These are phyloP conservation scores for Colletotrichum liriopes DNA, from an alignment of 2,329 filamentous ascomycete species.

Conservation along the genomic window DNA sequence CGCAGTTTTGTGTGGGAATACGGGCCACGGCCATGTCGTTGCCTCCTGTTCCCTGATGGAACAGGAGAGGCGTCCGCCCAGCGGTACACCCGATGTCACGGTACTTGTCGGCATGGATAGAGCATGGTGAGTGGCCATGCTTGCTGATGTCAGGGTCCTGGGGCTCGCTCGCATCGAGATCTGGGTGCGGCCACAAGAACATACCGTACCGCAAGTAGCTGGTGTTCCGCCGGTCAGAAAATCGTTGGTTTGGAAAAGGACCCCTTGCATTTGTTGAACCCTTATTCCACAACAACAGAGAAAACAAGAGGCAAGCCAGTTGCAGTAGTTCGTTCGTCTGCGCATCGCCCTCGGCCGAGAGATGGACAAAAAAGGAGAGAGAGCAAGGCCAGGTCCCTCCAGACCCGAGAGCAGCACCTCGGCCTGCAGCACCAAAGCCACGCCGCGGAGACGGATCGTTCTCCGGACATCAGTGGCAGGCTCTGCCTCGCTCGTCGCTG, in stretches of 20 bases:
- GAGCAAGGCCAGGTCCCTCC: not conserved
- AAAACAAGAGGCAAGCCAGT: not conserved
- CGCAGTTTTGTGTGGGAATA: slow-evolving; percentile 37
- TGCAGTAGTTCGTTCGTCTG: slow-evolving; percentile 10
- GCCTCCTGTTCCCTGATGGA: slow-evolving; percentile 22
- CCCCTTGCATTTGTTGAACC: slow-evolving; percentile 9
- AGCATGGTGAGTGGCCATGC: slow-evolving; percentile 24
- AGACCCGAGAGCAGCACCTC: not conserved
- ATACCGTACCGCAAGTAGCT: not conserved
- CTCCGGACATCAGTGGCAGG: slow-evolving; percentile 23
- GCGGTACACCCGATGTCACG: slow-evolving; percentile 27
- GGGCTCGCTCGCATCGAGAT: slow-evolving; percentile 40
- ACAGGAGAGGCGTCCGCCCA: slow-evolving; percentile 24
- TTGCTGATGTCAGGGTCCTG: slow-evolving; percentile 43
- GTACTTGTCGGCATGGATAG: slow-evolving; percentile 37
- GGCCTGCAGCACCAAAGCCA: not conserved
- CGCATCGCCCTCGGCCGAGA: slow-evolving; percentile 7
- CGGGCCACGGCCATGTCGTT: slow-evolving; percentile 24
- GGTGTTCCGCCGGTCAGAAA: not conserved
- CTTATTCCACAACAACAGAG: not conserved
- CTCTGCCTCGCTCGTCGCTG: not conserved
- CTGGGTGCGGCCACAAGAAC: slow-evolving; percentile 24
- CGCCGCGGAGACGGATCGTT: slow-evolving; percentile 2
- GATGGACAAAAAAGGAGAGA: not conserved
- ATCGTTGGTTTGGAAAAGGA: not conserved